These are phyloP conservation scores for Hygrophorus russula DNA, from an alignment of 768 basidiomycete species.

Conservation along the genomic window DNA sequence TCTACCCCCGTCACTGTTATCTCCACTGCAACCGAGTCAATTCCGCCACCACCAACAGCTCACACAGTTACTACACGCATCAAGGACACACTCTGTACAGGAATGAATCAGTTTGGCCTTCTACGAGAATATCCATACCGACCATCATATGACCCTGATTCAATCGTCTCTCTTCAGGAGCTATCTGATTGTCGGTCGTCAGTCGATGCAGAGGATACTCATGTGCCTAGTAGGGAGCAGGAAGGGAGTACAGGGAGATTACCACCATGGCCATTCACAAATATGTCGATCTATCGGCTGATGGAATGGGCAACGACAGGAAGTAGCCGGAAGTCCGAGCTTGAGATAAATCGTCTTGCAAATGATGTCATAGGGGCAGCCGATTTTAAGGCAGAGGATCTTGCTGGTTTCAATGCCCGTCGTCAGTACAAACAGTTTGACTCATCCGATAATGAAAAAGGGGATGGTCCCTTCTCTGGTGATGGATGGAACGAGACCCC, in stretches of 20 bases:
- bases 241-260: not conserved
- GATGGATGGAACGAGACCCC: constrained; percentile 8
- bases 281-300: constrained; percentile 13
- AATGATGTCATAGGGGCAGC: constrained; percentile 13
- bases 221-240: not conserved
- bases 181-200: constrained; percentile 7
- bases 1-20: not conserved
- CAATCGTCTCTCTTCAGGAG: constrained; percentile 9
- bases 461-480: constrained; percentile 6
- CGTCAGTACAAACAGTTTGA: constrained; percentile 12
- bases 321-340: constrained; percentile 14
- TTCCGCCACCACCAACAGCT: too few species aligned
- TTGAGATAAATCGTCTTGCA: constrained; percentile 16
- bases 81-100: constrained; percentile 8
- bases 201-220: not conserved
- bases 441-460: not conserved
- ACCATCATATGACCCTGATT: constrained; percentile 13
- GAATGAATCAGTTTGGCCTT: constrained; percentile 8
- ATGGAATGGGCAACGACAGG: constrained; percentile 20
- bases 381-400: constrained; percentile 12
- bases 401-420: constrained; percentile 8
- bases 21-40: not conserved
- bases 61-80: not conserved
- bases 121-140: constrained; percentile 13
- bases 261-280: constrained; percentile 14